A percentile compares a stretch with the other conserved stretches of the same genome.
These are phyloP conservation scores for Cytospora paraplurivora DNA, from an alignment of 2,329 filamentous ascomycete genomes.

Conservation along the genomic window DNA sequence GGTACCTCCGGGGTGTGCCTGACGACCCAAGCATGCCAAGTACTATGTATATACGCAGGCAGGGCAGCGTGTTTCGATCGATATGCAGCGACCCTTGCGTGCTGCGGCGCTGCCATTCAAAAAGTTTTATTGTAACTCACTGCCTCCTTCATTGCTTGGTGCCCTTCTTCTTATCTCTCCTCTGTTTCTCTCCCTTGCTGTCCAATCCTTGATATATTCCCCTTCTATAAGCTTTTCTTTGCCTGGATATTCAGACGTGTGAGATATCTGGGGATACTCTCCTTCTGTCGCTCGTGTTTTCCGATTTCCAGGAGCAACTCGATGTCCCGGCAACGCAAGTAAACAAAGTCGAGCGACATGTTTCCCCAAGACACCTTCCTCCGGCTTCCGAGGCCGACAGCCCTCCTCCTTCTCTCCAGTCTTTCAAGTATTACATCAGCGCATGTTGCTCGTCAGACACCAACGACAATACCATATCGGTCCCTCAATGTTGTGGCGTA, in stretches of 20 bases:
- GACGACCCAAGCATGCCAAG: not conserved
- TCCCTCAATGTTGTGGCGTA: constrained; percentile 39
- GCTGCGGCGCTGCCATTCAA: constrained; percentile 15
- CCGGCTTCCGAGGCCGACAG: constrained; percentile 36
- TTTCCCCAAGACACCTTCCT: constrained; percentile 33
- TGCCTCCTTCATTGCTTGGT: constrained; percentile 18
- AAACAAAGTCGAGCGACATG: constrained; percentile 17
- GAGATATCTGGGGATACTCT: not conserved
- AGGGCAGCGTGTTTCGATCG: constrained; percentile 6
- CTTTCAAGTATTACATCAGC: constrained; percentile 35
- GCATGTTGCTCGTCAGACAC: constrained; percentile 33
- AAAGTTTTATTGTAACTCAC: constrained; percentile 14
- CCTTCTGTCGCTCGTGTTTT: constrained; percentile 1
- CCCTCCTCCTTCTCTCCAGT: constrained; percentile 35
- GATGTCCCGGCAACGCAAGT: constrained; percentile 16
- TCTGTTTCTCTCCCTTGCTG: not conserved
- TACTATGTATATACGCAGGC: not conserved
- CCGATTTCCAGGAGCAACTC: constrained; percentile 6
- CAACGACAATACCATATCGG: constrained; percentile 35
- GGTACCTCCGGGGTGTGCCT: not conserved
- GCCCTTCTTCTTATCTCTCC: not conserved
- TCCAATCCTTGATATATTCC: not conserved
- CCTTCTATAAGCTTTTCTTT: constrained; percentile 2
- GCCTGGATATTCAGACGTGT: not conserved
- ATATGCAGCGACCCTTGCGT: constrained; percentile 13